Percentiles rank a stretch among this genome's conserved stretches.
These are phyloP conservation scores for Boletellus emodensis DNA, from an alignment of 768 basidiomycete species.

Conservation along the genomic window DNA sequence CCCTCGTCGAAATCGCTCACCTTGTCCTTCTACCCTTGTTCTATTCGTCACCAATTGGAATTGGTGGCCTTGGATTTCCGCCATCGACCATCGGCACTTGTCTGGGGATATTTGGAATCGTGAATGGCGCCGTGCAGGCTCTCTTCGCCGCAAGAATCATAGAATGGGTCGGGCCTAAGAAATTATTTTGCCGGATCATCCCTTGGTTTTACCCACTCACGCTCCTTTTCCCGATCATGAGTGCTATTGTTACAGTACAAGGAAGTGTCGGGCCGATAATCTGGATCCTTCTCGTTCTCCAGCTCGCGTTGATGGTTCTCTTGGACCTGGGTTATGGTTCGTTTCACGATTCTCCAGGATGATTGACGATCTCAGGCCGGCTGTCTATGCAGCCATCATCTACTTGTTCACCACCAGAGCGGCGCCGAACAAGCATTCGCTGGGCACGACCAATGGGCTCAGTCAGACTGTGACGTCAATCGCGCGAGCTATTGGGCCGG, in stretches of 20 bases:
- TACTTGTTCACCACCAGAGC: conserved; percentile 52
- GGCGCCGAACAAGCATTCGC: conserved; percentile 48
- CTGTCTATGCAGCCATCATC: conserved; percentile 36
- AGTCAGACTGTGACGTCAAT: conserved; percentile 44
- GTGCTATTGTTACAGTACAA: conserved; percentile 31
- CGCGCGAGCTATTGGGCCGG: conserved; percentile 48
- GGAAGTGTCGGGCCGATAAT: conserved; percentile 32
- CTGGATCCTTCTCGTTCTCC: conserved; percentile 34
- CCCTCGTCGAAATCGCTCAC: conserved; percentile 39
- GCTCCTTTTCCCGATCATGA: conserved; percentile 42
- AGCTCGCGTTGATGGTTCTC: conserved; percentile 26
- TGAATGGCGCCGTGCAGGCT: conserved; percentile 39
- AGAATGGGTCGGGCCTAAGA: conserved; percentile 36
- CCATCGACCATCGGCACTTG: conserved; percentile 40
- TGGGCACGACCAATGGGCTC: conserved; percentile 57
- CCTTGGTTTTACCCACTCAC: conserved; percentile 35
- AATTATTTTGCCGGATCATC: conserved; percentile 36
- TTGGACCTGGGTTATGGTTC: conserved; percentile 42
- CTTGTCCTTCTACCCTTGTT: conserved; percentile 43
- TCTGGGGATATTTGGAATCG: conserved; percentile 35
- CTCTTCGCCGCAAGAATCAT: conserved; percentile 38
- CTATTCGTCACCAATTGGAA: conserved; percentile 38
- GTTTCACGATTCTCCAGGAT: conserved; percentile 5
- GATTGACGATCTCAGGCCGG: neutral
- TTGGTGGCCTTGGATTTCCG: conserved; percentile 41